Evolutionary conservation across 2,329 filamentous ascomycete species (phyloP).

Genomic region (Ceratocystis huliohia): DNA sequence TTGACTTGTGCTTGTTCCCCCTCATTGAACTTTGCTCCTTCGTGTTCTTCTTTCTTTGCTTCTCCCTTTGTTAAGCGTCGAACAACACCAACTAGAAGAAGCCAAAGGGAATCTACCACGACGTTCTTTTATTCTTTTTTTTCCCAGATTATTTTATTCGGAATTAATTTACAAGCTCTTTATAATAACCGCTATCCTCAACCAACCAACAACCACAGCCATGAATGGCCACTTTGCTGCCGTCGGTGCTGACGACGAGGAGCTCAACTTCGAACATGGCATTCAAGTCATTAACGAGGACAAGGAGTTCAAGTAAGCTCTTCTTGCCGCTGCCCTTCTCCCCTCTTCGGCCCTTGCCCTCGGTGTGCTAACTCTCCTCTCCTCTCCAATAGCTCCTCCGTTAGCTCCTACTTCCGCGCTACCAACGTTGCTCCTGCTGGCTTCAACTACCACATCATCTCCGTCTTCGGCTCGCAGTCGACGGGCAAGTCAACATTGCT

Average conservation of each 20-base stretch:
- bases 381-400: conserved; percentile 45
- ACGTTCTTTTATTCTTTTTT: conserved; percentile 4
- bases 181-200: too few relatives aligned
- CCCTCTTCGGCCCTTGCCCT: neutral
- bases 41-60: neutral
- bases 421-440: conserved; percentile 75
- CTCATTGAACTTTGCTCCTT: neutral
- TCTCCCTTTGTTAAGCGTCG: neutral
- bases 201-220: neutral
- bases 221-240: conserved; percentile 76
- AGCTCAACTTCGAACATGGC: conserved; percentile 72
- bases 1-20: neutral
- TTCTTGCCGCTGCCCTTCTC: neutral
- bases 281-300: conserved; percentile 88
- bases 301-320: conserved; percentile 79
- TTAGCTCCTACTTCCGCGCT: conserved; percentile 69
- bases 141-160: neutral
- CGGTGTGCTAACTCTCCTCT: conserved; percentile 21
- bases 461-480: conserved; percentile 96
- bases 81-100: neutral
- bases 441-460: conserved; percentile 99
- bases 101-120: neutral
- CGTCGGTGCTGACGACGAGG: conserved; percentile 51
- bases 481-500: conserved; percentile 96
- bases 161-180: too few relatives aligned